Evolutionary conservation across 2,329 filamentous ascomycete genomes (phyloP).

Genomic region (Fusarium austroafricanum): DNA sequence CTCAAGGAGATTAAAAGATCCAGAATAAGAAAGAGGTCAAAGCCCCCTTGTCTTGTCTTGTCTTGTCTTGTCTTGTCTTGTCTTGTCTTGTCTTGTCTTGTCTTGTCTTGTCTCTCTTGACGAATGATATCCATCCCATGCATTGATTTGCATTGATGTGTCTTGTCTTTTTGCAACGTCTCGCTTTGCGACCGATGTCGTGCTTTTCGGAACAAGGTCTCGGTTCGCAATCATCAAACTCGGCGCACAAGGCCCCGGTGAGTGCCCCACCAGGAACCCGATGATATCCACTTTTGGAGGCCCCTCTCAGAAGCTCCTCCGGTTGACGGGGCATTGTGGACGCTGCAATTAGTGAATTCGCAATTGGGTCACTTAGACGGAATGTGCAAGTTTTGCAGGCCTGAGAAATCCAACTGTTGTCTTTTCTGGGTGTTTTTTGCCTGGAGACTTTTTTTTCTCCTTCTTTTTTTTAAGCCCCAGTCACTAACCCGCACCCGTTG

Average conservation of each 20-base stretch:
- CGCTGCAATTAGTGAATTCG: conserved; percentile 15
- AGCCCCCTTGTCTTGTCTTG: not conserved
- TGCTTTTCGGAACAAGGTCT: conserved; percentile 34
- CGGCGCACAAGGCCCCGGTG: conserved; percentile 27
- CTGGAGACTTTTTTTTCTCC: conserved; percentile 2
- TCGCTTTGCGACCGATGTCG: conserved; percentile 14
- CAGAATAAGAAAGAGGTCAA: conserved; percentile 21
- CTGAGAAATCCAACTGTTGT: conserved; percentile 10
- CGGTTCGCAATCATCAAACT: conserved; percentile 31
- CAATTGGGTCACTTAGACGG: conserved; percentile 19
- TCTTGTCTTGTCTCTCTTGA: not conserved
- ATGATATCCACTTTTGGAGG: conserved; percentile 31
- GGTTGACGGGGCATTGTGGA: conserved; percentile 31
- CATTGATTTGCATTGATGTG: not conserved
- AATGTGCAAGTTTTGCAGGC: conserved; percentile 12
- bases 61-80: not conserved
- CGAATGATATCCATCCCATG: not conserved
- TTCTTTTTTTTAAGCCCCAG: not conserved
- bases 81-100: not conserved
- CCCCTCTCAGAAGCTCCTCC: conserved; percentile 29
- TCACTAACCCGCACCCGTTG: conserved; percentile 3
- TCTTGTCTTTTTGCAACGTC: not conserved
- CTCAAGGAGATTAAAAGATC: conserved; percentile 18
- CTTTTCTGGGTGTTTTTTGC: conserved; percentile 9
- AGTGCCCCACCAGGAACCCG: conserved; percentile 24